phyloP scores from a whole-genome alignment of 164 flowering plant species.

The Platanus orientalis region DNA sequence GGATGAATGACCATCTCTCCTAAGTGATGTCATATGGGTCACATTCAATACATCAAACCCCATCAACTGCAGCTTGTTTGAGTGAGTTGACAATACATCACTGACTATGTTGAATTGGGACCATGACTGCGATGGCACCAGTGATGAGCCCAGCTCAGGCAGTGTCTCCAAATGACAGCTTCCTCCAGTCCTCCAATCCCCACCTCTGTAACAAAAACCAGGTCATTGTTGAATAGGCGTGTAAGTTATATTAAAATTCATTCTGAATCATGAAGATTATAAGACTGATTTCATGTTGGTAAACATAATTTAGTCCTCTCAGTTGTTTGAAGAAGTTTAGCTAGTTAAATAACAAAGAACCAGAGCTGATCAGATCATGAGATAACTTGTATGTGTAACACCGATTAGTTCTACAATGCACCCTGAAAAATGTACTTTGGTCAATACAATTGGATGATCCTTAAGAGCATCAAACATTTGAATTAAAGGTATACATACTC shows the following conservation, averaged over 20 bases:
- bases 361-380: no score
- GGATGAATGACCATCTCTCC: conserved; percentile 72
- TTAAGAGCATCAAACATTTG: no score
- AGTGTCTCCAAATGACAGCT: conserved; percentile 59
- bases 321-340: no score
- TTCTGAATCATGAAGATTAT: not conserved
- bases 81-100: conserved; percentile 31
- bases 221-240: not conserved
- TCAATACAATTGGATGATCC: no score
- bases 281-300: no score
- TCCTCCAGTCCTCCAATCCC: conserved; percentile 78
- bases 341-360: no score
- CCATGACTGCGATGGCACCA: conserved; percentile 19
- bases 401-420: no score
- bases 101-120: conserved; percentile 23
- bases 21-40: conserved; percentile 43
- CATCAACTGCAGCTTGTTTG: conserved; percentile 14
- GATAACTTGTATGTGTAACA: no score
- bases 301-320: no score
- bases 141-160: conserved; percentile 41
- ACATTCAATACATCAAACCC: conserved; percentile 45
- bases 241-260: no score
- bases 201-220: conserved; percentile 52
- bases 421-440: no score
- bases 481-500: no score